Conservation (phyloP, 345 rosid species). For the Heritiera littoralis region DNA sequence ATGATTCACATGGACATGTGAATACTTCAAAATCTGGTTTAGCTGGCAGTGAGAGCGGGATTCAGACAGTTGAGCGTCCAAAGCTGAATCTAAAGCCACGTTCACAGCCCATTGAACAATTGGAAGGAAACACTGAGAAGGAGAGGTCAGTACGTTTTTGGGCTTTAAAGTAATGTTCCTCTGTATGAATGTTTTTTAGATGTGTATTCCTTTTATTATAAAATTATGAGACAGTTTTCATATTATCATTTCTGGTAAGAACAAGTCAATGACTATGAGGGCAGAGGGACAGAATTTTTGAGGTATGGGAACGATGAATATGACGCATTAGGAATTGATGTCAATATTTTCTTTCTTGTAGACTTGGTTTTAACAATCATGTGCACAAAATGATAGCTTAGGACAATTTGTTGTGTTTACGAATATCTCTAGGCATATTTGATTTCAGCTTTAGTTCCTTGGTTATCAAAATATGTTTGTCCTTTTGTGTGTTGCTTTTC, state of each 20-base stretch:
- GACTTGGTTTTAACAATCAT: background rate
- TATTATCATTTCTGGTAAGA: background rate
- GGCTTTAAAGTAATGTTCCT: background rate
- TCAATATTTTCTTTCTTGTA: background rate
- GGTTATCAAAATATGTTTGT: background rate
- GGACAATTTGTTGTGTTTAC: background rate
- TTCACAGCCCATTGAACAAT: slow-evolving; percentile 53
- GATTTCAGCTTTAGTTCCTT: background rate
- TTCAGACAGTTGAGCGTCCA: slow-evolving; percentile 56
- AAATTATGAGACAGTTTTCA: background rate
- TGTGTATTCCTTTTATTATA: background rate
- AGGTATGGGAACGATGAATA: background rate
- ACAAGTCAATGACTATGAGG: background rate
- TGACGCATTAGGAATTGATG: background rate
- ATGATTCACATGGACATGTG: slow-evolving; percentile 33
- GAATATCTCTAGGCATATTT: background rate
- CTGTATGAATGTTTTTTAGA: background rate
- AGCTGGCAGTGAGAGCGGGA: slow-evolving; percentile 45
- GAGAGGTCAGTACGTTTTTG: slow-evolving; percentile 50
- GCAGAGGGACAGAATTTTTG: slow-evolving; percentile 6
- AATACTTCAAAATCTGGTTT: slow-evolving; percentile 41
- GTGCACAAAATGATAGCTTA: background rate
- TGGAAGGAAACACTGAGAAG: slow-evolving; percentile 48
- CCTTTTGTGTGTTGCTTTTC: background rate
- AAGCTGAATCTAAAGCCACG: slow-evolving; percentile 67